A percentile compares a stretch with the other conserved stretches of the same genome.
Evolutionary conservation across 2,329 filamentous ascomycete species (phyloP).

Genomic region (Penicillium sp.): DNA sequence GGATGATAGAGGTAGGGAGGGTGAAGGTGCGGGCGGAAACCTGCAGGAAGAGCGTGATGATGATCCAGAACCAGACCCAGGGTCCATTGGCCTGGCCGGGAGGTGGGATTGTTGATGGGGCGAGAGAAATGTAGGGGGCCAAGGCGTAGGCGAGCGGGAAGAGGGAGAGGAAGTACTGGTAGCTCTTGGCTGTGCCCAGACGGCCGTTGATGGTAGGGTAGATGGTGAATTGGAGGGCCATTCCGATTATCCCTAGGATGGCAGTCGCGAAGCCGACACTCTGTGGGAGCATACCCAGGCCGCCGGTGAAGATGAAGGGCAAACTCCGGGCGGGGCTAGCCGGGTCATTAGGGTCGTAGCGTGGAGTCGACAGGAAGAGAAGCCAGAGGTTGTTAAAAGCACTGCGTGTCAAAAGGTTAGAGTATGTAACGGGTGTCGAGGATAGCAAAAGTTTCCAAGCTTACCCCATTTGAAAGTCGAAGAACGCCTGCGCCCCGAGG

Average conservation of each 20-base stretch:
- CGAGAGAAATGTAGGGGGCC: slow-evolving; percentile 69
- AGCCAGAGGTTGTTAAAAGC: slow-evolving; percentile 78
- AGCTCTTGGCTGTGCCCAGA: slow-evolving; percentile 68
- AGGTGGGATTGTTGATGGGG: slow-evolving; percentile 57
- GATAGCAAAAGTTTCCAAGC: neutral
- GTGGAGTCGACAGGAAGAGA: slow-evolving; percentile 73
- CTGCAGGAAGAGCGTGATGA: slow-evolving; percentile 66
- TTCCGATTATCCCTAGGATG: slow-evolving; percentile 72
- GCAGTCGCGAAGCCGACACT: slow-evolving; percentile 75
- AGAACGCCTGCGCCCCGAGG: slow-evolving; percentile 66
- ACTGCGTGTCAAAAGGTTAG: slow-evolving; percentile 12
- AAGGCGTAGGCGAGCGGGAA: slow-evolving; percentile 74
- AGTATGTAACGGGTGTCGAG: neutral
- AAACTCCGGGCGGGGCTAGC: slow-evolving; percentile 46
- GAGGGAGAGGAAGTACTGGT: slow-evolving; percentile 65
- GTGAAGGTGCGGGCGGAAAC: slow-evolving; percentile 72
- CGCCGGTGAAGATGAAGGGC: slow-evolving; percentile 66
- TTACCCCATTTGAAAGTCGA: slow-evolving; percentile 67
- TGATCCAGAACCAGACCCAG: slow-evolving; percentile 66
- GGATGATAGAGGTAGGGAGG: slow-evolving; percentile 59
- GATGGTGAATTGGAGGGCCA: slow-evolving; percentile 68
- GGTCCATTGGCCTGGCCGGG: slow-evolving; percentile 42
- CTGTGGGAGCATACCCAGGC: slow-evolving; percentile 69
- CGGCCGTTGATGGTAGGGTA: slow-evolving; percentile 69
- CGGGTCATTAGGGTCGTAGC: slow-evolving; percentile 49